Base-by-base conservation (phyloP, 2,329 filamentous ascomycete genomes). In the Aphanocladium album region DNA sequence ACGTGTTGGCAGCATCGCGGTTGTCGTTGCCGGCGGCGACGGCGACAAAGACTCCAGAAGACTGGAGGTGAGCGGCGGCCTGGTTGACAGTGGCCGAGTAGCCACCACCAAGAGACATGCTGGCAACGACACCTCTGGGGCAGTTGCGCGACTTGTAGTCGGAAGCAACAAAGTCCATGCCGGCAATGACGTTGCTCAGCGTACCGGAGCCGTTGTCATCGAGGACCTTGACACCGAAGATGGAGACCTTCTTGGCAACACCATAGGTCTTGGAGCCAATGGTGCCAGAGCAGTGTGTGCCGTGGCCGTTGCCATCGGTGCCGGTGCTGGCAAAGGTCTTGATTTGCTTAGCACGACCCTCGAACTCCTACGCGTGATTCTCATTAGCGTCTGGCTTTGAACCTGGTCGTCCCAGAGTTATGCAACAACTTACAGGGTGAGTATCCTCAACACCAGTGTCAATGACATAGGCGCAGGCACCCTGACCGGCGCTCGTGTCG, bases 21-120 rank as follows among this genome's bases (percentile, higher is more conserved):
- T 77, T 74, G 62, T 79, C 76, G 74, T 84, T 84, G 58, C 81
- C 81, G 45, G 81, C 81, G 1, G 81, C 79, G 19, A 82, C 80
- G 57, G 81, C 74, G 52, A 80, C 77, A 46, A 82, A 77, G 57
- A 83, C 70, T 41, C 80, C 80, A 16, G 76, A 76, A 11, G 72
- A 69, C 59, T 74, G 73, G 54, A 82, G 70, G 50, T 69, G 71
- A 64, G 78, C 71, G 62, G 81, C 78, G 65, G 79, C 80, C 25
- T 73, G 69, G 73, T 83, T 83, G 67, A 82, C 68, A 19, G 80
- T 74, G 4, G 64, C 63, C 37, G 77, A 80, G 56, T 62, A 68
- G 62, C 70, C 68, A 23, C 80, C 80, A 64, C 80, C 80, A 37
- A 83, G 76, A 0, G 81, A 83, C 79, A 83, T 80, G 74, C 82